These are phyloP conservation scores for Monosporascus sp. DNA, from an alignment of 2,329 filamentous ascomycete species.

Conservation along the genomic window DNA sequence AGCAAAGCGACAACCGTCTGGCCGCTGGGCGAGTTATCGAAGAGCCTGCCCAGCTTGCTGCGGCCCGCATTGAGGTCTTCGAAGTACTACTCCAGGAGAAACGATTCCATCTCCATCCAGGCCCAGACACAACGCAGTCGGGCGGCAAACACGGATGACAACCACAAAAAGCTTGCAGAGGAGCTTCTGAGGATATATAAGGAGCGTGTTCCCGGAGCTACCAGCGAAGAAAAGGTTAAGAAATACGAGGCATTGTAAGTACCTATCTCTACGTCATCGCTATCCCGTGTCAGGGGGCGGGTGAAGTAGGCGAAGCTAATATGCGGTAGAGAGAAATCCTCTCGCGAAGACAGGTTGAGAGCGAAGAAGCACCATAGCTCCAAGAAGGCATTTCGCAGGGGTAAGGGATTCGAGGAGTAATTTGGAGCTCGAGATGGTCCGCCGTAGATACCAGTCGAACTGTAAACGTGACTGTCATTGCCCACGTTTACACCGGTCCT, in stretches of 20 bases:
- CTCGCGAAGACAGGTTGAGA: slow-evolving; percentile 39
- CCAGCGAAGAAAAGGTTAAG: slow-evolving; percentile 40
- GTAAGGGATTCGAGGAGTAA: slow-evolving; percentile 16
- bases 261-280: neutral
- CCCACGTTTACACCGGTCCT: no score
- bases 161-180: slow-evolving; percentile 43
- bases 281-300: neutral
- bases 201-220: slow-evolving; percentile 41
- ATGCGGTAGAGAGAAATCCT: slow-evolving; percentile 38
- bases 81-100: slow-evolving; percentile 48
- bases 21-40: slow-evolving; percentile 41
- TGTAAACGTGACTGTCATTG: neutral
- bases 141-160: slow-evolving; percentile 48
- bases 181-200: slow-evolving; percentile 46
- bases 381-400: slow-evolving; percentile 46
- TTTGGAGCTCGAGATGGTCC: neutral
- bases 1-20: slow-evolving; percentile 54
- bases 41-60: slow-evolving; percentile 42
- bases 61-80: slow-evolving; percentile 44
- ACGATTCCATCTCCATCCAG: slow-evolving; percentile 49
- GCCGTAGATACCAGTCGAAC: no score
- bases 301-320: slow-evolving; percentile 8
- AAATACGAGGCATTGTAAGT: slow-evolving; percentile 46
- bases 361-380: slow-evolving; percentile 44
- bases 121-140: slow-evolving; percentile 51